Evolutionary conservation across 1,284 basidiomycete species (phyloP).

Genomic region (Ceratobasidium sp.): DNA sequence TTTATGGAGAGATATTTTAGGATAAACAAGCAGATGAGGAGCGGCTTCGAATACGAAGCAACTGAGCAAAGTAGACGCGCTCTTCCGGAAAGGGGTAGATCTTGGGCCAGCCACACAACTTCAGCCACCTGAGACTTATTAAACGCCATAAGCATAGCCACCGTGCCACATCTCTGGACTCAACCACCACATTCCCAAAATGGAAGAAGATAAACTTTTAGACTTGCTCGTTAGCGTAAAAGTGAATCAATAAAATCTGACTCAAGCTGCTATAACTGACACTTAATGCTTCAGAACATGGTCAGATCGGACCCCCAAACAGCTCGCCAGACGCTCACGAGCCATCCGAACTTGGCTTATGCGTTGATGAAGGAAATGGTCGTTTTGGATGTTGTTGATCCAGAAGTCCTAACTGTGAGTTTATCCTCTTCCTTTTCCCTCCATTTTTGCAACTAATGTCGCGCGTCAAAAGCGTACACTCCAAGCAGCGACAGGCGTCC

Average conservation of each 20-base stretch:
- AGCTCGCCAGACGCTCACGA: slow-evolving; percentile 48
- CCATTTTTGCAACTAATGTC: neutral
- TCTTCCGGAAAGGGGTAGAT: no score
- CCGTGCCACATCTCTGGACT: neutral
- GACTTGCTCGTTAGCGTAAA: slow-evolving; percentile 38
- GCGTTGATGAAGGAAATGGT: slow-evolving; percentile 50
- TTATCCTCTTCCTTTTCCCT: neutral
- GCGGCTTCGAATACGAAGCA: no score
- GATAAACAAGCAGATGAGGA: no score
- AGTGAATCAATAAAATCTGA: neutral
- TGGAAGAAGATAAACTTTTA: slow-evolving; percentile 44
- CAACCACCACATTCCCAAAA: slow-evolving; percentile 4
- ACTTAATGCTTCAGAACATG: slow-evolving; percentile 12
- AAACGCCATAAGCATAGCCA: slow-evolving; percentile 16
- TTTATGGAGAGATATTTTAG: no score
- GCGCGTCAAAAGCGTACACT: slow-evolving; percentile 5
- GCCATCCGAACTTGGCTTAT: slow-evolving; percentile 48
- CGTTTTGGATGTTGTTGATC: slow-evolving; percentile 45
- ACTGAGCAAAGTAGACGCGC: no score
- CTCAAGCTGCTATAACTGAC: neutral
- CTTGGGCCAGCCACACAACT: no score
- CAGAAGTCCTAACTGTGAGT: slow-evolving; percentile 45
- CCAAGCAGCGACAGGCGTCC: slow-evolving; percentile 13
- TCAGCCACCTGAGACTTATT: no score
- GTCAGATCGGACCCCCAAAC: slow-evolving; percentile 42